A percentile compares a stretch with the other conserved stretches of the same genome.
Evolutionary conservation across 2,329 filamentous ascomycete genomes (phyloP).

Genomic region (Colletotrichum musae): DNA sequence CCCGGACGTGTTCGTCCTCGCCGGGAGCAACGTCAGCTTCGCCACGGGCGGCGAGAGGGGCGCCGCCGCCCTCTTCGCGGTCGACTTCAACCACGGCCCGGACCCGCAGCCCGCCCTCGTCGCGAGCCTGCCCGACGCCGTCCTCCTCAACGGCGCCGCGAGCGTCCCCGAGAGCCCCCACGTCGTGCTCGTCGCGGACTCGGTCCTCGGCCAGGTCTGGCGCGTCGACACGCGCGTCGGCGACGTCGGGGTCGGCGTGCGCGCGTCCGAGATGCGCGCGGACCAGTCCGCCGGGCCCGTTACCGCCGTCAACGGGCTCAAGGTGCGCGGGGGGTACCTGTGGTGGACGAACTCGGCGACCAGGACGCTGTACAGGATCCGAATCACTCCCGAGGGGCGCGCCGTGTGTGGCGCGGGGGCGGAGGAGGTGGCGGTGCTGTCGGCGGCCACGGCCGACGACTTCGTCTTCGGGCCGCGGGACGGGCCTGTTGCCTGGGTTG

Average conservation of each 20-base stretch:
- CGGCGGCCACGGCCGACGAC: slow-evolving; percentile 42
- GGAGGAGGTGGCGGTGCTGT: slow-evolving; percentile 35
- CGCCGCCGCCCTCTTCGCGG: neutral
- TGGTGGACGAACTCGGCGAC: slow-evolving; percentile 63
- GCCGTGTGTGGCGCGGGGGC: slow-evolving; percentile 11
- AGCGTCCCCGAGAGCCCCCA: slow-evolving; percentile 36
- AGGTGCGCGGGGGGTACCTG: slow-evolving; percentile 60
- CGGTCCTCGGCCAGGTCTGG: slow-evolving; percentile 45
- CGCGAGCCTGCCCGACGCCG: slow-evolving; percentile 41
- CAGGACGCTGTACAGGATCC: slow-evolving; percentile 43
- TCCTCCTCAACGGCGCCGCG: slow-evolving; percentile 45
- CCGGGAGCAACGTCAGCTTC: slow-evolving; percentile 31
- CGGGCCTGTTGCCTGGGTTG: slow-evolving; percentile 35
- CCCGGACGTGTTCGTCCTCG: slow-evolving; percentile 42
- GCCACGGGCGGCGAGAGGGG: slow-evolving; percentile 4
- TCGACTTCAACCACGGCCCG: slow-evolving; percentile 4
- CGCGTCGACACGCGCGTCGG: slow-evolving; percentile 45
- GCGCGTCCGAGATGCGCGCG: slow-evolving; percentile 43
- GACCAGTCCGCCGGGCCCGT: slow-evolving; percentile 52
- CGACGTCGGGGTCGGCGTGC: slow-evolving; percentile 39
- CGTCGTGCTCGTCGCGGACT: slow-evolving; percentile 47
- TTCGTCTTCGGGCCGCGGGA: slow-evolving; percentile 40
- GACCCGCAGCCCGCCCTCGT: slow-evolving; percentile 29
- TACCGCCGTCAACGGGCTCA: slow-evolving; percentile 54
- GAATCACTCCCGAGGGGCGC: slow-evolving; percentile 31